These are phyloP conservation scores for Phaeosphaeriaceae sp. DNA, from an alignment of 2,329 filamentous ascomycete species.

Conservation along the genomic window DNA sequence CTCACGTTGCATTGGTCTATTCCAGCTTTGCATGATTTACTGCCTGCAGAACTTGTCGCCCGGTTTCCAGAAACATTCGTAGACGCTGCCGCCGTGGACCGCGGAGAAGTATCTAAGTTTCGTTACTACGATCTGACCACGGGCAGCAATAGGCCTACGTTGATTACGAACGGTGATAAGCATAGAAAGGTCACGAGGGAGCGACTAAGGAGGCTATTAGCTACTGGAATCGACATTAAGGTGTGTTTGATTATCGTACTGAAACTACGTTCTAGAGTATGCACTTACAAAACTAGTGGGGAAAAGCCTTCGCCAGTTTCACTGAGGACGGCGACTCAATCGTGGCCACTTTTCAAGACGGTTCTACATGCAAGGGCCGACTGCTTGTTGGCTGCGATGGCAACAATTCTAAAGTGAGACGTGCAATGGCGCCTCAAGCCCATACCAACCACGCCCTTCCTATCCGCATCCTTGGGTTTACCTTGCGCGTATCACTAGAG, in stretches of 20 bases:
- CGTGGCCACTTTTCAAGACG: constrained; percentile 15
- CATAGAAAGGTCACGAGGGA: constrained; percentile 16
- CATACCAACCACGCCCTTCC: constrained; percentile 8
- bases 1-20: constrained; percentile 23
- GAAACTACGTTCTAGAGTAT: not conserved
- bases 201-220: constrained; percentile 9
- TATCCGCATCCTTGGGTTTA: constrained; percentile 15
- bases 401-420: constrained; percentile 10
- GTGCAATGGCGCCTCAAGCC: not conserved
- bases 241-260: not conserved
- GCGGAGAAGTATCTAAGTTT: constrained; percentile 12
- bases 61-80: constrained; percentile 16
- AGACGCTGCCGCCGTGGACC: constrained; percentile 15
- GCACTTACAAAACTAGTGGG: constrained; percentile 6
- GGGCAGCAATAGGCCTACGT: constrained; percentile 8
- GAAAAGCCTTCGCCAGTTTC: constrained; percentile 8
- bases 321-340: constrained; percentile 2
- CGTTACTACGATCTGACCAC: constrained; percentile 21
- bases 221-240: constrained; percentile 13
- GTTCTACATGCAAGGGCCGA: constrained; percentile 6
- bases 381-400: constrained; percentile 20
- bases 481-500: constrained; percentile 8
- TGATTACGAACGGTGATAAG: constrained; percentile 5
- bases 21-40: constrained; percentile 10
- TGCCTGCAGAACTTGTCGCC: constrained; percentile 6